Conservation (phyloP, 352 stramenopile species). For the Pythium aristosporum region DNA sequence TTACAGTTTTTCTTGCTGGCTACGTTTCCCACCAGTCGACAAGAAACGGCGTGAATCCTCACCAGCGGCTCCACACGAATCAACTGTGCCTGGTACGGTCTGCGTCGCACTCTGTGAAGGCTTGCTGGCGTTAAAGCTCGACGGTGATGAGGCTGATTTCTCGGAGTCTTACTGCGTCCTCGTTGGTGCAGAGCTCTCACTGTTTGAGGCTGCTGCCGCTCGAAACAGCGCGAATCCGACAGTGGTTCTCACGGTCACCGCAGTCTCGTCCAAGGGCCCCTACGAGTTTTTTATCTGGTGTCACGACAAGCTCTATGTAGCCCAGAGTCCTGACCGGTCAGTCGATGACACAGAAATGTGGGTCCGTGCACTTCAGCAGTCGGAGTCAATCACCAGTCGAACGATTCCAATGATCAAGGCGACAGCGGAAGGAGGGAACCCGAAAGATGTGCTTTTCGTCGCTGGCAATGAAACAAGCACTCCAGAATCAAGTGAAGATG, state of each 20-base stretch:
- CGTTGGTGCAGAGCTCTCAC: constrained; percentile 47
- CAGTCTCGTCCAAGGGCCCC: constrained; percentile 32
- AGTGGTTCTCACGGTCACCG: constrained; percentile 43
- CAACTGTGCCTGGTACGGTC: background rate
- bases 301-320: constrained; percentile 40
- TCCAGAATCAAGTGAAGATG: background rate
- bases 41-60: constrained; percentile 10
- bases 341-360: constrained; percentile 51
- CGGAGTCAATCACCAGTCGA: constrained; percentile 36
- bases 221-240: constrained; percentile 25
- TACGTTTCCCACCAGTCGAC: constrained; percentile 42
- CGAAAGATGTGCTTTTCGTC: constrained; percentile 39
- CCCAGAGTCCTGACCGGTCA: constrained; percentile 9
- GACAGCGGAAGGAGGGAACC: constrained; percentile 10
- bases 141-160: constrained; percentile 36
- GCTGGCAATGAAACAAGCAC: background rate
- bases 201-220: constrained; percentile 51
- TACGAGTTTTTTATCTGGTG: constrained; percentile 55
- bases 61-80: background rate
- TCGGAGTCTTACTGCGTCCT: constrained; percentile 59
- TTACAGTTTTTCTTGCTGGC: constrained; percentile 79
- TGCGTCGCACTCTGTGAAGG: constrained; percentile 65
- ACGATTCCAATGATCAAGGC: constrained; percentile 28
- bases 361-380: constrained; percentile 57
- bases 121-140: constrained; percentile 36